Conservation (phyloP, 192 early-diverging fungal species). For the Podila minutissima region DNA sequence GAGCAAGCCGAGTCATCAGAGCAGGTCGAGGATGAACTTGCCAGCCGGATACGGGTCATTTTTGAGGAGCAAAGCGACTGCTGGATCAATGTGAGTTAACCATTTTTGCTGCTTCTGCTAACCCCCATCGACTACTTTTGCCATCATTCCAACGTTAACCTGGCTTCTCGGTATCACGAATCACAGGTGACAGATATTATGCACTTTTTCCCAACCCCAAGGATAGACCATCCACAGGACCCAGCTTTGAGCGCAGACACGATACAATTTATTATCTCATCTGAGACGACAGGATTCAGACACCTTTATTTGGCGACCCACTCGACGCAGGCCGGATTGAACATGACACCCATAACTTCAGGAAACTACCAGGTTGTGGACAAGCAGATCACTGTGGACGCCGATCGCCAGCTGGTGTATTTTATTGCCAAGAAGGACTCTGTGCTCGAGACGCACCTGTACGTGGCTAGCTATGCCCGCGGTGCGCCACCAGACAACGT, state of each 20-base stretch:
- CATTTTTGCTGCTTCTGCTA: not conserved
- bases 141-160: not conserved
- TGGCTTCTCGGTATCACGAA: not conserved
- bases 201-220: constrained; percentile 20
- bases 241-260: not conserved
- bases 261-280: constrained; percentile 61
- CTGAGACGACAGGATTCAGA: constrained; percentile 68
- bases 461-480: constrained; percentile 57
- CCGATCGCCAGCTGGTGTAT: constrained; percentile 60
- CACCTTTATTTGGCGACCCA: constrained; percentile 66
- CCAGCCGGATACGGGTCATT: constrained; percentile 53
- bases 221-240: not conserved
- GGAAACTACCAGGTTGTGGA: constrained; percentile 72
- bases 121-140: not conserved
- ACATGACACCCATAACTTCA: constrained; percentile 55
- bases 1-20: constrained; percentile 49
- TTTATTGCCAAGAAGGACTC: constrained; percentile 68
- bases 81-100: constrained; percentile 70
- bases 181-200: constrained; percentile 39
- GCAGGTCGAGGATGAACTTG: constrained; percentile 19
- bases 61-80: constrained; percentile 59
- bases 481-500: constrained; percentile 13
- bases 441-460: constrained; percentile 69
- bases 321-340: constrained; percentile 14
- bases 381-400: constrained; percentile 65